Evolutionary conservation across 352 stramenopile species (phyloP), one percentile per base, ranked within the genome.

Genomic region (Globisporangium sylvaticum): DNA sequence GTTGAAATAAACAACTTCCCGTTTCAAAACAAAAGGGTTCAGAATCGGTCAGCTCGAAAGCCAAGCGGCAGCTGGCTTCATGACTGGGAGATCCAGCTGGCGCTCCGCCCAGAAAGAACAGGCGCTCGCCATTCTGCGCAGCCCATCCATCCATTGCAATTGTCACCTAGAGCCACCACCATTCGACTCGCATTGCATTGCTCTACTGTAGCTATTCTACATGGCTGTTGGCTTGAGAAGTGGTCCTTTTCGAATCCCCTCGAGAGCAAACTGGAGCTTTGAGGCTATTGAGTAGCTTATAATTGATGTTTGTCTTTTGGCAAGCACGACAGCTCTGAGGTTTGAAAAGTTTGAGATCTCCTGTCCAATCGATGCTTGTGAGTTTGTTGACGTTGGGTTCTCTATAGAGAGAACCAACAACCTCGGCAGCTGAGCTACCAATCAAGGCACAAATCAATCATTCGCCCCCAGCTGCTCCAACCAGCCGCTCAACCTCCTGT

Each of bases 31-130:
- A 50, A 62, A 62, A 15, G 32, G n/a, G 32, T 52, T 62, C 57
- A 63, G 37, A 63, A 63, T 63, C 32, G 57, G 57, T 63, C 57
- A 63, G 12, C 32, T 63, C 3, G 10, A n/a, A 31, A 58, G 32
- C 8, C 56, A 62, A 25, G 34, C 12, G 39, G 25, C 61, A 50
- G 52, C 61, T 66, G 61, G 61, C 61, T 46, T 59, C 61, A 59
- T 15, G 61, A 5, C 15, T 46, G 61, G 5, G 48, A 66, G 61
- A 50, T 58, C 61, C 61, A 42, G 60, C 31, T 44, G 48, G n/a
- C 29, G 9, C 18, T 58, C 61, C 15, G 50, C 48, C 31, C 48
- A 57, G 61, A 66, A 66, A 66, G 31, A 25, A 22, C 34, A 48
- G 27, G 4, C 25, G 55, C 32, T 18, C 15, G 7, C 29, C 25